Evolutionary conservation across 768 basidiomycete genomes (phyloP).

Genomic region (Hericium coralloides): DNA sequence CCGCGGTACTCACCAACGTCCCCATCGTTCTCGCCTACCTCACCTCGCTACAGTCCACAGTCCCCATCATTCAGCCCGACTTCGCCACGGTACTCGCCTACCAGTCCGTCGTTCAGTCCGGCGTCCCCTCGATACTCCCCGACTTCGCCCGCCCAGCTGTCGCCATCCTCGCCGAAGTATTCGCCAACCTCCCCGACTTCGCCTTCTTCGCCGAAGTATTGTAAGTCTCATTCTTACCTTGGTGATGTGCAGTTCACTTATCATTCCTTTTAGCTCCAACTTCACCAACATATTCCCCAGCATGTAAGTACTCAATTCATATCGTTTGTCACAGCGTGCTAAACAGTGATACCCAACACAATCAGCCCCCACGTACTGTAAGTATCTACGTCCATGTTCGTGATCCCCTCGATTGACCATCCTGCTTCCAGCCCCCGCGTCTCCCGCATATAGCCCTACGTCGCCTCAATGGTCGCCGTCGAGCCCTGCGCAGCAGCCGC

Average conservation of each 20-base stretch:
- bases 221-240: conserved; percentile 34
- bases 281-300: conserved; percentile 81
- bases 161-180: conserved; percentile 87
- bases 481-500: conserved; percentile 52
- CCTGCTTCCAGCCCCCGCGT: conserved; percentile 55
- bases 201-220: conserved; percentile 88
- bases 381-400: conserved; percentile 21
- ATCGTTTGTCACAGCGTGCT: too few relatives aligned
- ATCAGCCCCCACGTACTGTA: conserved; percentile 75
- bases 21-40: conserved; percentile 82
- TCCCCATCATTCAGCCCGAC: conserved; percentile 89
- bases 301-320: conserved; percentile 46
- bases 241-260: conserved; percentile 4
- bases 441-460: conserved; percentile 80
- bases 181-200: conserved; percentile 93
- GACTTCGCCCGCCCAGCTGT: conserved; percentile 70
- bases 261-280: conserved; percentile 53
- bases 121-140: conserved; percentile 65
- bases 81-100: conserved; percentile 84
- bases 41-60: conserved; percentile 85
- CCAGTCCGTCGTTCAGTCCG: conserved; percentile 81
- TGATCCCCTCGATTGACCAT: conserved; percentile 6
- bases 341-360: neutral
- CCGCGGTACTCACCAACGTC: conserved; percentile 83
- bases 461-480: conserved; percentile 81